Base-by-base conservation (phyloP, 2,329 filamentous ascomycete genomes). In the Macrophomina tecta region DNA sequence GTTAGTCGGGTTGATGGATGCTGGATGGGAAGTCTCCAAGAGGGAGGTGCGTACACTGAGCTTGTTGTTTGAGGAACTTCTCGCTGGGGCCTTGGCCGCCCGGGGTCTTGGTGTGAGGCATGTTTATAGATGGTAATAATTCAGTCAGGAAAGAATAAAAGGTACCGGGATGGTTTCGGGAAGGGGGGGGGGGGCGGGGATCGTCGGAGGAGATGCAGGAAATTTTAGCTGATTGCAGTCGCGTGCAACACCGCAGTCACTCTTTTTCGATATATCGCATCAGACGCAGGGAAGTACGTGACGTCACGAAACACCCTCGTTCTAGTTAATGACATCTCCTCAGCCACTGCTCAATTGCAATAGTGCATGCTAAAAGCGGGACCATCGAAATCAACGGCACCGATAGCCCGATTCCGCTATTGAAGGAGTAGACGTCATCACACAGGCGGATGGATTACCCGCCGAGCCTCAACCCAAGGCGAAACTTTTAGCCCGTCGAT, bases 101-200 rank as follows among this genome's bases (percentile, higher is more conserved):
- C 18, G 48, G 61, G 18, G 34, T 40, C 38, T 64, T 64, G 61
- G 61, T 52, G 46, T 64, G 60, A 53, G 60, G 60, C 60, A 52
- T 52, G n/a, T 14, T 63, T 23, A 23, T 23, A 23, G 23, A 23
- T 23, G 23, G 23, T 23, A 23, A 23, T 23, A 23, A 3, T 23
- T 23, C 1, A 23, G 23, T 23, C 3, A 23, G 23, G 3, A 23
- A 23, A 23, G 23, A 23, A 3, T 2, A 23, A 1, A 23, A 23
- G 23, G 23, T 23, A 23, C 23, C 23, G 23, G 23, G 23, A 2
- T 23, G 23, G 23, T 3, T 23, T 23, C 23, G 1, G 23, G n/a
- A n/a, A n/a, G n/a, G n/a, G n/a, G n/a, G n/a, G n/a, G n/a, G 23
- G 23, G 23, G 23, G 18, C 18, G 18, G 18, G 23, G 2, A 23